Base-by-base conservation (phyloP, 257 asterid genomes). In the Solanum dulcamara region DNA sequence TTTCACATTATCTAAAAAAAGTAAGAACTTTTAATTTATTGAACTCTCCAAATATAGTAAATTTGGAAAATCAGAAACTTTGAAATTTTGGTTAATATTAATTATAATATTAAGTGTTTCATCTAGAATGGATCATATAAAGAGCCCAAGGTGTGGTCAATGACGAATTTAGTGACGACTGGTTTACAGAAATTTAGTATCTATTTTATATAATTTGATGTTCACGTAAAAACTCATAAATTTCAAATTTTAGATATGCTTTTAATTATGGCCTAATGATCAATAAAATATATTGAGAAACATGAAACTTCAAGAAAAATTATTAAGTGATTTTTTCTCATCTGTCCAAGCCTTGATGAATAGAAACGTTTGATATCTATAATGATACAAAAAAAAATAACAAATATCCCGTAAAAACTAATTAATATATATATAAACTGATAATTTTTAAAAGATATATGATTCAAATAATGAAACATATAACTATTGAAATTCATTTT, bases 291-390 rank as follows among this genome's bases (percentile, higher is more conserved):
- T 6, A 57, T 57, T 57, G 15, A 57, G 14, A 57, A 57, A 30
- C 13, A n/a, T n/a, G 15, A n/a, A 10, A 9, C 1, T 9, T 24
- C n/a, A 7, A 1, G 7, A 60, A 62, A 62, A 62, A 24, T 1
- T 4, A 62, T 1, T 2, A 62, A 3, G 0, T 10, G 0, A 12
- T 0, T 12, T 26, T 26, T 22, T 26, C 12, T 2, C 2, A 4
- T 26, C 10, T 1, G 0, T 62, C 2, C 5, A 62, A 62, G 12
- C 2, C 10, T 62, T 62, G 2, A 62, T 62, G 3, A 59, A n/a
- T 6, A 2, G 13, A 4, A 59, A n/a, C 17, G 10, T n/a, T 3
- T 10, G 5, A 24, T n/a, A 57, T 1, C 4, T n/a, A n/a, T n/a
- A 11, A 4, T 26, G 10, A 62, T 62, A 0, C 13, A 4, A 62